Evolutionary conservation across 2,329 filamentous ascomycete genomes (phyloP), one percentile per base, ranked within the genome.

Genomic region (Calonectria pauciramosa): DNA sequence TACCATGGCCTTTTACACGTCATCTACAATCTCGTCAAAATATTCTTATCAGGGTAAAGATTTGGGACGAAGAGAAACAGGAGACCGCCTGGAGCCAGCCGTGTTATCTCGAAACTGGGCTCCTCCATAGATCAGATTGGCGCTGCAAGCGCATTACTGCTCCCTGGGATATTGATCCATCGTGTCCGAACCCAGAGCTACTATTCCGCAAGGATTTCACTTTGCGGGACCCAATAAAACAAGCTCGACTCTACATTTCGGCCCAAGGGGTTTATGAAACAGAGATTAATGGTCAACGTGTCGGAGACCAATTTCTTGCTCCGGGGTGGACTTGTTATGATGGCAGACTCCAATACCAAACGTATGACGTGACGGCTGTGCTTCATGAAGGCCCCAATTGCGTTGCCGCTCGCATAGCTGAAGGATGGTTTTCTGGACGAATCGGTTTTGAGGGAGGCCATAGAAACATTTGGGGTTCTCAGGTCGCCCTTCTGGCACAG

Each of bases 301-400:
- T 88, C 10, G 85, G 84, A 0, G 83, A 85, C 38, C 70, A 82
- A 2, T 82, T 85, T 20, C 82, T 89, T 56, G 86, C 88, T 52
- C 89, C 89, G 0, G 88, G 89, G 0, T 91, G 88, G 87, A 86
- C 86, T 44, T 85, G 84, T 13, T 91, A 91, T 73, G 81, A 86
- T 0, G 81, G 87, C 54, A 84, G 88, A 4, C 83, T 88, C 18
- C 81, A 85, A 0, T 91, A 65, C 11, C 41, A 47, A 66, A 66
- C 1, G 68, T 65, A 49, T 13, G 60, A 65, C 13, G 60, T 65
- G 16, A 47, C 36, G 4, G 6, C 5, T 32, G 9, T 18, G 10
- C 38, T 65, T 13, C 14, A 9, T 20, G 26, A 71, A 1, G 80
- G 77, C 4, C 59, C 86, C 72, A 78, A 79, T 52, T 80, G 81